phyloP scores from a whole-genome alignment of 192 early-diverging fungal species.

The Dissophora globulifera region DNA sequence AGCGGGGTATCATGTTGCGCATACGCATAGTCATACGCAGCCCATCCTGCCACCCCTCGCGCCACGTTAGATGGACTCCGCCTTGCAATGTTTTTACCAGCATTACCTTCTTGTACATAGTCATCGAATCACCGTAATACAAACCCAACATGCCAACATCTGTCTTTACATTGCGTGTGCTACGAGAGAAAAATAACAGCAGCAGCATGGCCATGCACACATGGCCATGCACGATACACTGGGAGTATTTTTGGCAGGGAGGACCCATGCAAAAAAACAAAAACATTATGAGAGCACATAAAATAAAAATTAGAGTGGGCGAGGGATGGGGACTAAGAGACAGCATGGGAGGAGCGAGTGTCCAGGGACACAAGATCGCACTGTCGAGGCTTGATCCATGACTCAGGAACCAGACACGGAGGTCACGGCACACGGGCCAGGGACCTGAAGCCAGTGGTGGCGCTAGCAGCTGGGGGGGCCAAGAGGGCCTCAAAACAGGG shows the following conservation, averaged over 20 bases:
- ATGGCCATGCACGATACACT: neutral
- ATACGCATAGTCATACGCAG: slow-evolving; percentile 18
- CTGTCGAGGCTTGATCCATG: neutral
- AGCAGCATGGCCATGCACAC: too few species aligned
- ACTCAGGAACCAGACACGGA: neutral
- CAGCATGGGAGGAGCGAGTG: neutral
- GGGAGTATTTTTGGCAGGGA: neutral
- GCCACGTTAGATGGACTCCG: slow-evolving; percentile 11
- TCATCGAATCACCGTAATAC: too few species aligned
- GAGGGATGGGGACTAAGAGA: neutral
- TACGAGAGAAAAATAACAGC: too few species aligned
- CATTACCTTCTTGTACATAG: too few species aligned
- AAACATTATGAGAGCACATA: neutral
- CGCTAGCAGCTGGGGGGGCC: too few species aligned
- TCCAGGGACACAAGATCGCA: neutral
- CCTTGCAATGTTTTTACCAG: neutral
- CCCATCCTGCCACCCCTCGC: slow-evolving; percentile 29
- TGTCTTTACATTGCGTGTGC: too few species aligned
- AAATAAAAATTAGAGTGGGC: neutral
- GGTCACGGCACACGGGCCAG: too few species aligned
- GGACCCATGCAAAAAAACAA: slow-evolving; percentile 19
- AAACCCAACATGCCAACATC: too few species aligned
- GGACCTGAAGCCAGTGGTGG: too few species aligned
- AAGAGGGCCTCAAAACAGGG: too few species aligned
- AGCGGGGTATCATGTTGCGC: too few species aligned